Evolutionary conservation across 768 basidiomycete species (phyloP), one percentile per base, ranked within the genome.

Genomic region (Suillus subaureus): DNA sequence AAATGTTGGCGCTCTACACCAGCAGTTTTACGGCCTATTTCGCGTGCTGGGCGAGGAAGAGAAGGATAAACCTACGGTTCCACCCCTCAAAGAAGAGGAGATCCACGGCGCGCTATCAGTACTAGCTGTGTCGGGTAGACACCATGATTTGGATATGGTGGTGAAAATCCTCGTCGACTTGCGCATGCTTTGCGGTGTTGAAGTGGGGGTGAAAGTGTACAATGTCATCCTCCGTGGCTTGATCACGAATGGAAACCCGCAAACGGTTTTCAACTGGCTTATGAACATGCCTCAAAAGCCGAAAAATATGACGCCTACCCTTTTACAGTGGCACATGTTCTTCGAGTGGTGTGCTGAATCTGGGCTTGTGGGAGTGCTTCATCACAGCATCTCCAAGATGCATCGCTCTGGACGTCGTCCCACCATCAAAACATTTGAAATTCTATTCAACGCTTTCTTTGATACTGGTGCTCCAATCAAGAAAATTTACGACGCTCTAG

Each of bases 291-390:
- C 83, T 16, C 75, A 75, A 31, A 83, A 82, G 60, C 80, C 86
- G 4, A 83, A 83, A 2, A 70, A 80, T 42, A 67, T 82, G 52
- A 72, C 72, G 6, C 87, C 88, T 0, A 81, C 82, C 28, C 74
- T 83, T 43, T 78, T 83, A 26, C 87, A 88, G 64, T 87, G 87
- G 78, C 84, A 89, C 67, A 66, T 81, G 12, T 81, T 88, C 67
- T 75, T 91, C 42, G 78, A 83, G 43, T 74, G 72, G 21, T 82
- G 81, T 64, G 71, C 68, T 47, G 69, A 70, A 63, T 65, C 63
- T 26, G 77, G 74, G 16, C 72, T 76, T 61, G 66, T 70, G 54
- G 70, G 62, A 37, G 54, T 73, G 13, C 66, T 77, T 45, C 75
- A 72, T 28, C 71, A 71, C 26, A 71, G 67, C 71, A 82, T 67